These are phyloP conservation scores for Neurospora sp. DNA, from an alignment of 2,329 filamentous ascomycete genomes.

Conservation along the genomic window DNA sequence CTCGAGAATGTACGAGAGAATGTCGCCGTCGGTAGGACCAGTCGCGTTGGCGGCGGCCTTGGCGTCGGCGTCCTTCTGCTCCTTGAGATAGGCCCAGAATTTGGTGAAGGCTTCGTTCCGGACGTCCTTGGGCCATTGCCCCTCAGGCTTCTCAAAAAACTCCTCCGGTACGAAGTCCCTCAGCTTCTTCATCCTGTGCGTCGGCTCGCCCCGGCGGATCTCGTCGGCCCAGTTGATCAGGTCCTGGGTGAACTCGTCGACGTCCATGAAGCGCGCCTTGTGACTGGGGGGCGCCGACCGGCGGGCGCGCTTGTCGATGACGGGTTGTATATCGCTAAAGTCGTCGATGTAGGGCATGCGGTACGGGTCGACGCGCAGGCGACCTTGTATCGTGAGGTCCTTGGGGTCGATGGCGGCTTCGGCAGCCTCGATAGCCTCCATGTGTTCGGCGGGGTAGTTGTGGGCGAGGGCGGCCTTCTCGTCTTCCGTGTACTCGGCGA, in stretches of 20 bases:
- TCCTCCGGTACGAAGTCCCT: constrained; percentile 24
- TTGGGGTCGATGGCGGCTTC: constrained; percentile 65
- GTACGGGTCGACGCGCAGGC: constrained; percentile 62
- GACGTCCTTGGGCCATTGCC: constrained; percentile 18
- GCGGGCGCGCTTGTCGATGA: constrained; percentile 60
- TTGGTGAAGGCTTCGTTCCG: constrained; percentile 17
- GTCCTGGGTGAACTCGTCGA: constrained; percentile 51
- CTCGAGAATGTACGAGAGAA: constrained; percentile 25
- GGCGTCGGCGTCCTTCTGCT: constrained; percentile 18
- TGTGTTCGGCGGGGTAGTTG: constrained; percentile 71
- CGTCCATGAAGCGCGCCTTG: constrained; percentile 48
- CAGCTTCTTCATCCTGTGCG: constrained; percentile 29
- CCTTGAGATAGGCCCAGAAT: constrained; percentile 18
- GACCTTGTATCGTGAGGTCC: constrained; percentile 65
- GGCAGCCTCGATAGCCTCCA: constrained; percentile 70
- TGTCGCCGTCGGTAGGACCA: constrained; percentile 20
- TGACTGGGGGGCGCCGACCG: constrained; percentile 41
- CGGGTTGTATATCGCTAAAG: constrained; percentile 64
- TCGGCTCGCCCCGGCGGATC: constrained; percentile 14
- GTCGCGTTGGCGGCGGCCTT: neutral
- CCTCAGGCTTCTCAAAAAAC: constrained; percentile 16
- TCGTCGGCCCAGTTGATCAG: constrained; percentile 37
- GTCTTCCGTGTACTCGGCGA: constrained; percentile 55
- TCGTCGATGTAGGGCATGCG: constrained; percentile 71
- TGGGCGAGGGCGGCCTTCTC: constrained; percentile 52